Evolutionary conservation across 805 yeast species (phyloP), one percentile per base, ranked within the genome.

Genomic region (Candida rishiriensis): DNA sequence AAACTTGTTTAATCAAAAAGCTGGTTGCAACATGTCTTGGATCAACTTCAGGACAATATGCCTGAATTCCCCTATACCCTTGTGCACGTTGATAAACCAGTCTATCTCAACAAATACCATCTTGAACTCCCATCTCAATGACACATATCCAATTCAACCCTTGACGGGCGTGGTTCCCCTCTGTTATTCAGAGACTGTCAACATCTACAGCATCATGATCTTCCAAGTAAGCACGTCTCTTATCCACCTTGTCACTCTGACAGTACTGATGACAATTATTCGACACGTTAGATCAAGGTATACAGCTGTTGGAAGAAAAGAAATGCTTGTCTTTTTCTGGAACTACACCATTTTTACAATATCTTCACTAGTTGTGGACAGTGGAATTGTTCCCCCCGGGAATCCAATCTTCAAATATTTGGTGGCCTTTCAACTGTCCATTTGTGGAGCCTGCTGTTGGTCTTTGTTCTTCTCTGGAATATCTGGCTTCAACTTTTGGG

Each of bases 241-340:
- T 60, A 78, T 89, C 16, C 88, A 90, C 59, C 80, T 91, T 41
- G 88, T 85, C 1, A 79, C 88, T 0, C 65, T 93, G 30, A 65
- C 76, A 7, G 75, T 88, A 35, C 50, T 85, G 32, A 69, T 83
- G 40, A 75, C 88, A 54, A 85, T 90, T 43, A 71, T 89, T 11
- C 86, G 82, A 69, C 83, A 85, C 54, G 80, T 90, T 36, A 73
- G 90, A 60, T 71, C 83, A 47, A 88, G 91, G 69, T 90, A 87
- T 61, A 93, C 99, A 0, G 97, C 98, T 11, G 90, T 93, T 46
- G 98, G 97, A 3, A 74, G 98, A 48, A 72, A 80, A 11, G 99
- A 93, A 60, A 85, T 89, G 81, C 65, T 88, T 42, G 78, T 76
- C 52, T 83, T 86, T 58, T 83, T 81, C 63, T 80, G 83, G 64